These are phyloP conservation scores for Neurospora sp. DNA, from an alignment of 495 filamentous ascomycete genomes.

Conservation along the genomic window DNA sequence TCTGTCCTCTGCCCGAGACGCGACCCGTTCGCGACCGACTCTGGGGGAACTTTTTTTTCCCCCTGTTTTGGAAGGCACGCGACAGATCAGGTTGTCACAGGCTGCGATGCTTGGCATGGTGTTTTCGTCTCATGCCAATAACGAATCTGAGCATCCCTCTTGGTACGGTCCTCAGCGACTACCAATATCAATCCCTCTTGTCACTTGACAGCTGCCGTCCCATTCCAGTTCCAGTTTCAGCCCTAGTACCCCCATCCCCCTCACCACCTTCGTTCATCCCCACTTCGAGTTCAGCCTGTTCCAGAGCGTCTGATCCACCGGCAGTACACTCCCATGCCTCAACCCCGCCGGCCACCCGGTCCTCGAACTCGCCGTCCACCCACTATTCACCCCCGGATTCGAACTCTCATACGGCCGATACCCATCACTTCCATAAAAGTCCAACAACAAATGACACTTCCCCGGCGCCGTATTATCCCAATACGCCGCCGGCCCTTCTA, in stretches of 20 bases:
- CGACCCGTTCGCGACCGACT: no score
- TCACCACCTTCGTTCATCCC: slow-evolving; percentile 6
- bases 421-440: slow-evolving; percentile 42
- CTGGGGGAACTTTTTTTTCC: no score
- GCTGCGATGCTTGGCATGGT: no score
- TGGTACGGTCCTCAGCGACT: no score
- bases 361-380: slow-evolving; percentile 32
- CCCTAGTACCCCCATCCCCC: neutral
- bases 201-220: no score
- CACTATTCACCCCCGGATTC: slow-evolving; percentile 29
- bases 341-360: slow-evolving; percentile 33
- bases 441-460: slow-evolving; percentile 38
- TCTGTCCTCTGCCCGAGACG: no score
- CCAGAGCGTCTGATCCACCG: slow-evolving; percentile 31
- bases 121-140: no score
- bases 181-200: no score
- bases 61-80: no score
- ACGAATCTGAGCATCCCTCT: no score
- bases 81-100: no score
- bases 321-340: slow-evolving; percentile 41
- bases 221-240: neutral
- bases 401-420: slow-evolving; percentile 39
- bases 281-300: slow-evolving; percentile 31
- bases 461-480: slow-evolving; percentile 33
- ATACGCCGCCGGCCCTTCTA: slow-evolving; percentile 41